Percentiles rank a stretch among this genome's conserved stretches.
phyloP scores from a whole-genome alignment of 441 rosid genomes.

The Mallotus repandus region DNA sequence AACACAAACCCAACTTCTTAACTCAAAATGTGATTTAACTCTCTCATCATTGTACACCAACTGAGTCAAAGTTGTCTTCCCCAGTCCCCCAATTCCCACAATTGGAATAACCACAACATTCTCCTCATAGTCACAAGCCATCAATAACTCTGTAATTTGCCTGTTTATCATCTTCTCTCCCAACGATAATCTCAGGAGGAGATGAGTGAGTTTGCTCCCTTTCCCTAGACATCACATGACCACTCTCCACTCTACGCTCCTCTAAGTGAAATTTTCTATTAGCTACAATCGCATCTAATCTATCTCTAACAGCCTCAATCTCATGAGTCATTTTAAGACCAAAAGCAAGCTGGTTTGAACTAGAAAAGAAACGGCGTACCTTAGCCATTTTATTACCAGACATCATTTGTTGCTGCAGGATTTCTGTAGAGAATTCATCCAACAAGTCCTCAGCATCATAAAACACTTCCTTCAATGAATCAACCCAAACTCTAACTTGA shows the following conservation, averaged over 20 bases:
- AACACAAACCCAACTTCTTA: conserved; percentile 14
- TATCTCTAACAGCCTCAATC: background rate
- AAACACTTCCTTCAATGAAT: background rate
- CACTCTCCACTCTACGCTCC: background rate
- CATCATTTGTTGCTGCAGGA: background rate
- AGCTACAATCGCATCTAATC: background rate
- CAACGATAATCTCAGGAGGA: conserved; percentile 6
- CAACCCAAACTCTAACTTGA: conserved; percentile 1
- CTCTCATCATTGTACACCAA: background rate
- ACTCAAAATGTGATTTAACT: background rate
- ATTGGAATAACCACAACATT: background rate
- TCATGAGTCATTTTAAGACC: background rate
- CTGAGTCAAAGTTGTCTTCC: conserved; percentile 11
- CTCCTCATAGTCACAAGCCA: background rate
- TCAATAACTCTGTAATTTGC: background rate
- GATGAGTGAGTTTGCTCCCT: conserved; percentile 14
- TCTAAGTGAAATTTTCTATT: background rate
- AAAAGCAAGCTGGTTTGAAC: conserved; percentile 8
- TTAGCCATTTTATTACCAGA: background rate
- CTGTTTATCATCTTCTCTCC: background rate
- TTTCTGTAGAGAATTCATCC: background rate
- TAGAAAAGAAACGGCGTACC: background rate
- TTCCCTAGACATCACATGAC: background rate
- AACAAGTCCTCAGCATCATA: conserved; percentile 1
- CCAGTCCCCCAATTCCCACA: background rate